Evolutionary conservation across 2,329 filamentous ascomycete species (phyloP).

Genomic region (Botrytis fabae): DNA sequence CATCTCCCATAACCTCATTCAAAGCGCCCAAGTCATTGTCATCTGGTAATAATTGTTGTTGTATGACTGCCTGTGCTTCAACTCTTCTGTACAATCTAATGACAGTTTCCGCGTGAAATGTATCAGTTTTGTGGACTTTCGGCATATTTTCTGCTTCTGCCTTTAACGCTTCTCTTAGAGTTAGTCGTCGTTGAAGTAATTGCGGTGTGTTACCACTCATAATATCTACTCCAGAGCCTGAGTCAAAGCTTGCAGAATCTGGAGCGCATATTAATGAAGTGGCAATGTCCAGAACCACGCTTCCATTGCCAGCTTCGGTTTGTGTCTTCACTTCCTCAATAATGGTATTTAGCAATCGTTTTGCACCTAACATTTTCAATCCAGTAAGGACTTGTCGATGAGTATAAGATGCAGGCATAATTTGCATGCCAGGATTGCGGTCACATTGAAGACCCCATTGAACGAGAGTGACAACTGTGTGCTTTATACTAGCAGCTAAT

Average conservation of each 20-base stretch:
- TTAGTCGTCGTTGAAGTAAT: conserved; percentile 37
- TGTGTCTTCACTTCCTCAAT: conserved; percentile 67
- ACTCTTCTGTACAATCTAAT: conserved; percentile 40
- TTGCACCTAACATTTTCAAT: conserved; percentile 61
- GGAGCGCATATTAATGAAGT: conserved; percentile 70
- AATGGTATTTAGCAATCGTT: conserved; percentile 59
- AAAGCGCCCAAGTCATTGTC: conserved; percentile 23
- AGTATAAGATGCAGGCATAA: conserved; percentile 66
- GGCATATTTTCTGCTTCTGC: conserved; percentile 35
- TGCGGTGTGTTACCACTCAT: conserved; percentile 23
- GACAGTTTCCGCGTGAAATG: conserved; percentile 35
- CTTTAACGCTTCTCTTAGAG: conserved; percentile 38
- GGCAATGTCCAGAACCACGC: conserved; percentile 67
- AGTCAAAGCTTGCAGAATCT: conserved; percentile 44
- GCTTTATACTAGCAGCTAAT: conserved; percentile 57
- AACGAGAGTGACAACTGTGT: conserved; percentile 62
- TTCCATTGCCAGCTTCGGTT: conserved; percentile 58
- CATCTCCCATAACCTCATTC: conserved; percentile 25
- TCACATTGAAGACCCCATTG: conserved; percentile 58
- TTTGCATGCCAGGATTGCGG: conserved; percentile 51
- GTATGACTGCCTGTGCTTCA: conserved; percentile 34
- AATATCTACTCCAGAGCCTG: conserved; percentile 25
- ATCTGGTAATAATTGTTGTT: conserved; percentile 26
- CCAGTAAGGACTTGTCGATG: conserved; percentile 68
- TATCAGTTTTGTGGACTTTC: conserved; percentile 35